phyloP scores from a whole-genome alignment of 2,329 filamentous ascomycete species.

The Scedosporium minutisporum region DNA sequence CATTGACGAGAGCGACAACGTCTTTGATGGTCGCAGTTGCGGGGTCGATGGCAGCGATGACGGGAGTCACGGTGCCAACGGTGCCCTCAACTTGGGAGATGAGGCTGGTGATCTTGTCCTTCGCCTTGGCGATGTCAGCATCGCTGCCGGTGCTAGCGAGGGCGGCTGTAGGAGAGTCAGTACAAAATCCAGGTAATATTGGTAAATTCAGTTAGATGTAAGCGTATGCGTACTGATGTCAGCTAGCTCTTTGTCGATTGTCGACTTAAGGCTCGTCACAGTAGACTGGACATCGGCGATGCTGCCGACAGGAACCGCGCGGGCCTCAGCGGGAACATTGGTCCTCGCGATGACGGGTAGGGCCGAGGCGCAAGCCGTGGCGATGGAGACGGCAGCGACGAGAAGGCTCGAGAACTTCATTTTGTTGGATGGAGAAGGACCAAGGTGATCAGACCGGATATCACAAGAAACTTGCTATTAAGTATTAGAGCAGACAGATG shows the following conservation, averaged over 20 bases:
- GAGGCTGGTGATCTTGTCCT: neutral
- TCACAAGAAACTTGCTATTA: neutral
- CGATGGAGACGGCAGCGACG: constrained; percentile 12
- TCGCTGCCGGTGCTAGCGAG: neutral
- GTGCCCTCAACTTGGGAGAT: neutral
- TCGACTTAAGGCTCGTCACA: neutral
- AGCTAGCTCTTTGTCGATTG: neutral
- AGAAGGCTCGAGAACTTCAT: constrained; percentile 18
- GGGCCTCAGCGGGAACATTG: too few species aligned
- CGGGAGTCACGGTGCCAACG: neutral
- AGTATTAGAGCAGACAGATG: neutral
- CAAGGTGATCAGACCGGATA: neutral
- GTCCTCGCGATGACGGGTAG: neutral
- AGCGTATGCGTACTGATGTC: neutral
- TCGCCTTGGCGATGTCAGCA: neutral
- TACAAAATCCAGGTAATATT: neutral
- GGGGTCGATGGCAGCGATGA: neutral
- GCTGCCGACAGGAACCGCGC: neutral
- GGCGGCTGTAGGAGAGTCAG: neutral
- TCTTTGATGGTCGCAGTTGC: neutral
- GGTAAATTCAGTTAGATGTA: neutral
- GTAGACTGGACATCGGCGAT: neutral
- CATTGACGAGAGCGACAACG: neutral
- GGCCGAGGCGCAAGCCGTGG: neutral
- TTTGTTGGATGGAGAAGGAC: constrained; percentile 4